phyloP scores from a whole-genome alignment of 2,329 filamentous ascomycete genomes.

The Ciborinia camelliae region DNA sequence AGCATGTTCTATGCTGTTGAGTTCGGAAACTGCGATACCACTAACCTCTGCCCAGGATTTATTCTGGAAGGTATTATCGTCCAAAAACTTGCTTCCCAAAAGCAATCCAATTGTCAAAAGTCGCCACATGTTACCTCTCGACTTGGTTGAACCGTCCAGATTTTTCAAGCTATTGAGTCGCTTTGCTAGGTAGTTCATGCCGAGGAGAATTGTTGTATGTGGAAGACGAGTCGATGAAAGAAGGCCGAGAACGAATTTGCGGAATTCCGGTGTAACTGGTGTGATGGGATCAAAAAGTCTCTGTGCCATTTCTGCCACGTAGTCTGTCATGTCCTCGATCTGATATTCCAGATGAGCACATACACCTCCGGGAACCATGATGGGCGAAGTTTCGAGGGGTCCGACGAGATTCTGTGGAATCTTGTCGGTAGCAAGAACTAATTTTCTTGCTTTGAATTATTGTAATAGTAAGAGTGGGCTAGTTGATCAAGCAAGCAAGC shows the following conservation, averaged over 20 bases:
- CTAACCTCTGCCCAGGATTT: slow-evolving; percentile 75
- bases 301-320: slow-evolving; percentile 69
- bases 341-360: slow-evolving; percentile 73
- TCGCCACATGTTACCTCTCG: slow-evolving; percentile 59
- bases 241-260: slow-evolving; percentile 71
- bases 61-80: slow-evolving; percentile 78
- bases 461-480: background rate
- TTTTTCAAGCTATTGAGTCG: slow-evolving; percentile 57
- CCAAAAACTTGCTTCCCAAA: slow-evolving; percentile 72
- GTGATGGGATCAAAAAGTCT: slow-evolving; percentile 61
- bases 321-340: slow-evolving; percentile 74
- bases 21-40: slow-evolving; percentile 63
- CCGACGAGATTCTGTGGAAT: slow-evolving; percentile 35
- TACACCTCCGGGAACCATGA: slow-evolving; percentile 55
- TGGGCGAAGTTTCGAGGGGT: slow-evolving; percentile 28
- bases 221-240: slow-evolving; percentile 69
- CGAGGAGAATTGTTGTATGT: slow-evolving; percentile 68
- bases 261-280: slow-evolving; percentile 59
- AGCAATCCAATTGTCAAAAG: slow-evolving; percentile 67
- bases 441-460: slow-evolving; percentile 28
- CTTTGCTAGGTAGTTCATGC: slow-evolving; percentile 64
- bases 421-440: slow-evolving; percentile 34
- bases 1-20: slow-evolving; percentile 65
- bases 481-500: slow-evolving; percentile 12
- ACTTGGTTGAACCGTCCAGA: no score